A percentile compares a stretch with the other conserved stretches of the same genome.
Conservation (phyloP, 805 yeast genomes). For the Pichia manshurica region DNA sequence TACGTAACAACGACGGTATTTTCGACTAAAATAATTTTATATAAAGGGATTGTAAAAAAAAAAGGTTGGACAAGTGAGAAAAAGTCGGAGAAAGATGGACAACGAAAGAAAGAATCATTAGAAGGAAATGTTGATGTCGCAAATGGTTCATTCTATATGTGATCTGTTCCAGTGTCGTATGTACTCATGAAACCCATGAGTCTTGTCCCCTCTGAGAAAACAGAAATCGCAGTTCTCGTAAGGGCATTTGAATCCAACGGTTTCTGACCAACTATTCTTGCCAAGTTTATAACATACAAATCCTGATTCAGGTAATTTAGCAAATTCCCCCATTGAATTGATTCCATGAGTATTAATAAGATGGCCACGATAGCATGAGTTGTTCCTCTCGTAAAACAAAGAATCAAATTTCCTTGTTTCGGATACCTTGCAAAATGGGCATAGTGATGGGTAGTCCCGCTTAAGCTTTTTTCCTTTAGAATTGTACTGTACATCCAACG, state of each 20-base stretch:
- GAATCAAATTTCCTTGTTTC: conserved; percentile 4
- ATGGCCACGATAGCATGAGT: conserved; percentile 18
- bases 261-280: conserved; percentile 10
- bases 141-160: conserved; percentile 1
- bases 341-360: conserved; percentile 17
- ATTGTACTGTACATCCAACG: neutral
- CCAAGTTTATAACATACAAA: conserved; percentile 11
- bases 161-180: conserved; percentile 13
- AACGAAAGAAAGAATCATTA: too few relatives aligned
- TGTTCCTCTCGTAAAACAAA: conserved; percentile 15
- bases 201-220: conserved; percentile 12
- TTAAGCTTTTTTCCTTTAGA: conserved; percentile 10
- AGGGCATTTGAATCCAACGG: conserved; percentile 8
- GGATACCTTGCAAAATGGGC: conserved; percentile 10
- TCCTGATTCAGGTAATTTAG: conserved; percentile 8
- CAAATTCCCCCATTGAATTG: conserved; percentile 11
- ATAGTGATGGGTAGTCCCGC: conserved; percentile 12
- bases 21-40: too few relatives aligned
- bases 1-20: too few relatives aligned
- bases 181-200: conserved; percentile 16
- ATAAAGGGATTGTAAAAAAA: too few relatives aligned
- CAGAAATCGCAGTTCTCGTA: conserved; percentile 8
- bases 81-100: too few relatives aligned
- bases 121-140: neutral
- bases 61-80: too few relatives aligned